These are phyloP conservation scores for Fraxinus americana DNA, from an alignment of 257 asterid species.

Conservation along the genomic window DNA sequence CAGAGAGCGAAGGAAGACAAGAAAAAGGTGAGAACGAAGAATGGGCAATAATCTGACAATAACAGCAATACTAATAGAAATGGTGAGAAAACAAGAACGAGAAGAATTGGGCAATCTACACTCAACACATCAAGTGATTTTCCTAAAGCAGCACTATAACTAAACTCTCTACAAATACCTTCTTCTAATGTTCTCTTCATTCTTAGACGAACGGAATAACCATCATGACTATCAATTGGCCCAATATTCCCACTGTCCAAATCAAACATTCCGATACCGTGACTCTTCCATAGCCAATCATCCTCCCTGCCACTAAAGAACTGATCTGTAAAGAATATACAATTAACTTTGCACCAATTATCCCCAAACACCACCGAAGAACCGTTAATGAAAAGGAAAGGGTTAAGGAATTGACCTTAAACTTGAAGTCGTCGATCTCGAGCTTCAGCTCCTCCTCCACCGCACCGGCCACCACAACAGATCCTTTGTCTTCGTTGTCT, in stretches of 20 bases:
- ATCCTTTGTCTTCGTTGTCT: no score
- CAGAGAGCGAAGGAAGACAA: slow-evolving; percentile 57
- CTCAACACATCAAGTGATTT: no score
- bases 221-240: slow-evolving; percentile 42
- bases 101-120: slow-evolving; percentile 31
- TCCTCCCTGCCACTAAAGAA: slow-evolving; percentile 53
- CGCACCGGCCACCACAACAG: no score
- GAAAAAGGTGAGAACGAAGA: slow-evolving; percentile 47
- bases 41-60: slow-evolving; percentile 37
- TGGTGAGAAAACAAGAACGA: neutral
- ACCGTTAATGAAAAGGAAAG: no score
- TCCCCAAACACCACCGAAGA: slow-evolving; percentile 44
- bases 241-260: slow-evolving; percentile 71
- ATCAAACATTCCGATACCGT: slow-evolving; percentile 63
- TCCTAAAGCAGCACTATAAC: no score
- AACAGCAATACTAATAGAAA: slow-evolving; percentile 14
- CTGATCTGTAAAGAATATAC: no score
- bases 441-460: no score
- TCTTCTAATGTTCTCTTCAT: no score
- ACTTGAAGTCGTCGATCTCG: no score
- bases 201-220: no score
- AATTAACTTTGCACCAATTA: slow-evolving; percentile 41
- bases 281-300: slow-evolving; percentile 51
- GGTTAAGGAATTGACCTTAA: no score
- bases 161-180: no score